Evolutionary conservation across 306 rosid species (phyloP), one percentile per base, ranked within the genome.

Genomic region (Vigna hirtella): DNA sequence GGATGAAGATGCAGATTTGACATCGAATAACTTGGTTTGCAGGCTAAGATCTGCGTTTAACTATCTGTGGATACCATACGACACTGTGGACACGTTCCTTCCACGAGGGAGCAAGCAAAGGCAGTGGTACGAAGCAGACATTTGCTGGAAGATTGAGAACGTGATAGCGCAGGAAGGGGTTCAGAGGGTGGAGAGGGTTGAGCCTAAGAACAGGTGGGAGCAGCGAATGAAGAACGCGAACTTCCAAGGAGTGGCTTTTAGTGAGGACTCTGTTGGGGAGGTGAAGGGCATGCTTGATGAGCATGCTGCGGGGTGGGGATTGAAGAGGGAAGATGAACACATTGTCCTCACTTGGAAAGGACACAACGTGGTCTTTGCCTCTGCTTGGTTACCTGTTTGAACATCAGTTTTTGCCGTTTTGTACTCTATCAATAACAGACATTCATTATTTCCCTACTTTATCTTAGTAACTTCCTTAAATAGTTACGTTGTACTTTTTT

Each of bases 301-400:
- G 72, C 97, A 95, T 77, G 96, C 99, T 1, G 98, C 96, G 1
- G 99, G 99, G 1, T 95, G 99, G 99, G 99, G 99, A 1, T 59
- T 91, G 64, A 95, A 95, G 97, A 93, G 85, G 68, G 99, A 93
- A 40, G 98, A 92, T 3, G 87, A 90, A 6, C 82, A 88, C 73
- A 81, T 95, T 73, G 84, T 95, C 62, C 96, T 95, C 28, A 95
- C 99, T 0, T 95, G 99, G 99, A 95, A 95, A 81, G 99, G 99
- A 0, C 99, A 95, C 71, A 90, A 95, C 64, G 99, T 95, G 15
- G 87, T 95, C 2, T 95, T 95, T 79, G 98, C 98, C 4, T 87
- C 98, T 12, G 85, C 88, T 71, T 95, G 99, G 99, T 66, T 95
- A 15, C 88, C 93, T 81, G 88, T 85, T 81, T 93, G 79, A 88